phyloP scores from a whole-genome alignment of 352 stramenopile species.

The Discostella stelligera region DNA sequence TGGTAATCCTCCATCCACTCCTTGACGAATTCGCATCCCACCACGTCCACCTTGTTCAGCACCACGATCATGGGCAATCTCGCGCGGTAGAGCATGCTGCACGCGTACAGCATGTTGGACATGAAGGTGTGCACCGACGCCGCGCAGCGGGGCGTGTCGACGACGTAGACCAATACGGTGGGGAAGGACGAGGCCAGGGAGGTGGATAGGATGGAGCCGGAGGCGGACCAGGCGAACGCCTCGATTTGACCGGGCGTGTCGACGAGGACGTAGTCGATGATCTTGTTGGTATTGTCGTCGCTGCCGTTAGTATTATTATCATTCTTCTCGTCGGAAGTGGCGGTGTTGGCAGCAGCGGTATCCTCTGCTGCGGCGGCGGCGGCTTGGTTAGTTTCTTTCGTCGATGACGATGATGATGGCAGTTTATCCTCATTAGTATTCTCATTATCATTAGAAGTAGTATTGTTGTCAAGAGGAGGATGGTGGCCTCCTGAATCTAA shows the following conservation, averaged over 20 bases:
- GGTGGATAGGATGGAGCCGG: conserved; percentile 96
- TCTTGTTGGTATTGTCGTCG: not conserved
- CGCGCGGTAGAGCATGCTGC: conserved; percentile 98
- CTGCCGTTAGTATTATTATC: not conserved
- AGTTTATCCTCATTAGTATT: no score
- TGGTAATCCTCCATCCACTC: conserved; percentile 99
- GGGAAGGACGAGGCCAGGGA: conserved; percentile 95
- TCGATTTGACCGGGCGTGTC: conserved; percentile 99
- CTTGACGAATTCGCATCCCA: conserved; percentile 90
- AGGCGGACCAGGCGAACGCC: conserved; percentile 99
- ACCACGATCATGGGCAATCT: conserved; percentile 95
- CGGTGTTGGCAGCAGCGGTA: no score
- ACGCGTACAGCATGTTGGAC: conserved; percentile 99
- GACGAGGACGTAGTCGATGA: conserved; percentile 90
- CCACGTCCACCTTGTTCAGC: conserved; percentile 98
- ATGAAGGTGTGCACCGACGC: conserved; percentile 98
- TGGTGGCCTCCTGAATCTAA: no score
- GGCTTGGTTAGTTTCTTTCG: not conserved
- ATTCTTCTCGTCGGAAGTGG: conserved; percentile 5
- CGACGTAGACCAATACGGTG: conserved; percentile 96
- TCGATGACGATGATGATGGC: not conserved
- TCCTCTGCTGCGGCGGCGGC: no score
- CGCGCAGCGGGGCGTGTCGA: conserved; percentile 94
- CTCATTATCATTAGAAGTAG: not conserved
- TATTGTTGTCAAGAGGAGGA: conserved; percentile 29